Percentiles rank a stretch among this genome's conserved stretches.
phyloP scores from a whole-genome alignment of 768 basidiomycete genomes.

The Collybiopsis confluens region DNA sequence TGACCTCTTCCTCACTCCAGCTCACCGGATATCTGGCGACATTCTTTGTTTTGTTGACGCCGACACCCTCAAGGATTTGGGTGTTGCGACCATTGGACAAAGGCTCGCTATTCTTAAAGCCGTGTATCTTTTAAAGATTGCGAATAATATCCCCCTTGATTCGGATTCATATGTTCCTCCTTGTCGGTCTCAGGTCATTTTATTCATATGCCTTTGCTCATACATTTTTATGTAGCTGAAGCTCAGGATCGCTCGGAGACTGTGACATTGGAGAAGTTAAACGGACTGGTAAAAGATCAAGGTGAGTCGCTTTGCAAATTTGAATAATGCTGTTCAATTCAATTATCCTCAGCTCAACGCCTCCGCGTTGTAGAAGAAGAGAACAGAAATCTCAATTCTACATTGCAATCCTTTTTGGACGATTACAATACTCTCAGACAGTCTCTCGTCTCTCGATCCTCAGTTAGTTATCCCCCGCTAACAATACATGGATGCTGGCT shows the following conservation, averaged over 20 bases:
- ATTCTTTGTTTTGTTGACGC: slow-evolving; percentile 79
- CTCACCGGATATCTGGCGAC: slow-evolving; percentile 91
- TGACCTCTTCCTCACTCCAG: slow-evolving; percentile 35
- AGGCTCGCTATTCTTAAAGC: slow-evolving; percentile 88
- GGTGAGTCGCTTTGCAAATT: slow-evolving; percentile 36
- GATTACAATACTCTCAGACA: slow-evolving; percentile 48
- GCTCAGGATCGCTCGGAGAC: slow-evolving; percentile 49
- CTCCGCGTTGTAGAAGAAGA: slow-evolving; percentile 72
- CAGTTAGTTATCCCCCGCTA: slow-evolving; percentile 6
- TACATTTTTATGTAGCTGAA: slow-evolving; percentile 41
- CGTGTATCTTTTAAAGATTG: slow-evolving; percentile 85
- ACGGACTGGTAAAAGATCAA: slow-evolving; percentile 69
- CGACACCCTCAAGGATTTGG: slow-evolving; percentile 82
- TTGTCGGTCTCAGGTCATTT: slow-evolving; percentile 47
- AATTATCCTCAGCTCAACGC: slow-evolving; percentile 52
- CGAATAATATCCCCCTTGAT: slow-evolving; percentile 78
- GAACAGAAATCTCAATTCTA: slow-evolving; percentile 63
- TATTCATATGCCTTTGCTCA: neutral
- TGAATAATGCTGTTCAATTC: slow-evolving; percentile 4
- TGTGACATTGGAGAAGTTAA: slow-evolving; percentile 61
- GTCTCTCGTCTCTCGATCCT: slow-evolving; percentile 30
- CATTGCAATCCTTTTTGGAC: slow-evolving; percentile 60
- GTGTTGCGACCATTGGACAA: slow-evolving; percentile 88
- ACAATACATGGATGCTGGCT: slow-evolving; percentile 11
- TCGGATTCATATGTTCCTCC: slow-evolving; percentile 85